phyloP scores from a whole-genome alignment of 2,329 filamentous ascomycete genomes.

The Diaporthe citriasiana region DNA sequence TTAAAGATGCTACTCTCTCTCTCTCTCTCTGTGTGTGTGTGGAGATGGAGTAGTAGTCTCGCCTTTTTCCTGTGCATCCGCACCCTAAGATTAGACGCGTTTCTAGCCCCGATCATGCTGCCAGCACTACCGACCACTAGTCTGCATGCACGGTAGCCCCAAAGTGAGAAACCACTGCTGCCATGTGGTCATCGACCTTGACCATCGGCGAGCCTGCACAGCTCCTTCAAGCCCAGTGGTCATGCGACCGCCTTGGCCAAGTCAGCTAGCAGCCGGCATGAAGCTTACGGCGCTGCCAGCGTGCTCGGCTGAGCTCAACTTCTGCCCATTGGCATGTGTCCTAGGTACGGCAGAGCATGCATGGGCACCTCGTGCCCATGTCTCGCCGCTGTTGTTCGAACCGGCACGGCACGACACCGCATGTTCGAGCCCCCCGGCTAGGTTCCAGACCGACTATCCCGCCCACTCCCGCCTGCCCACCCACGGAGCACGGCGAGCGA shows the following conservation, averaged over 20 bases:
- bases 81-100: slow-evolving; percentile 30
- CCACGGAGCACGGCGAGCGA: slow-evolving; percentile 21
- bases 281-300: slow-evolving; percentile 29
- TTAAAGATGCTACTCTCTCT: not conserved
- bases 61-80: slow-evolving; percentile 6
- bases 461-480: not conserved
- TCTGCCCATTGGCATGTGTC: not conserved
- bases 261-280: slow-evolving; percentile 21
- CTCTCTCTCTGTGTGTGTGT: not conserved
- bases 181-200: slow-evolving; percentile 26
- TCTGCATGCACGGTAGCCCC: not conserved
- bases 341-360: not conserved
- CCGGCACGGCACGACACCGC: slow-evolving; percentile 33
- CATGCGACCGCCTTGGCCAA: slow-evolving; percentile 35
- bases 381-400: slow-evolving; percentile 14
- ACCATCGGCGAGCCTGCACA: not conserved
- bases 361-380: not conserved
- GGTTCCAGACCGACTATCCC: slow-evolving; percentile 32
- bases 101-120: slow-evolving; percentile 31
- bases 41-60: not conserved
- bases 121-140: slow-evolving; percentile 29
- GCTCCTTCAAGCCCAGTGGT: slow-evolving; percentile 11
- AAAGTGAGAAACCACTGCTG: not conserved
- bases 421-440: slow-evolving; percentile 21
- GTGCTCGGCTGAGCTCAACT: not conserved